Evolutionary conservation across 1,284 basidiomycete species (phyloP), one percentile per base, ranked within the genome.

Genomic region (Fomitopsis betulina): DNA sequence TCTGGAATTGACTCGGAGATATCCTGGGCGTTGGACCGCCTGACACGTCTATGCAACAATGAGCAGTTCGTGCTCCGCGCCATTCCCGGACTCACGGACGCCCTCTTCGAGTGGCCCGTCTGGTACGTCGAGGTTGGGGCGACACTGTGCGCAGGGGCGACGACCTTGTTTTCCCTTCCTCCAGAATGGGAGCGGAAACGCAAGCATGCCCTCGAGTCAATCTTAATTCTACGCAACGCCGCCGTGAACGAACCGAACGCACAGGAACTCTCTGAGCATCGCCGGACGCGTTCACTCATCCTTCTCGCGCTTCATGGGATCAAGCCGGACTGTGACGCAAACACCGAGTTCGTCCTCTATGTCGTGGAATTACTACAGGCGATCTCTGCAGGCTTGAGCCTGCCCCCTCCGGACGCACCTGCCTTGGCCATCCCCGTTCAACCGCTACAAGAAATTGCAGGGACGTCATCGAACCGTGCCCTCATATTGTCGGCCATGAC

Each of bases 61-160:
- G 90, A 93, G 56, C 77, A 85, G 55, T 91, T 93, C 69, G 70
- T 81, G 55, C 77, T 95, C 57, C 77, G 76, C 54, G 76, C 77
- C 43, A 84, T 91, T 52, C 88, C 89, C 0, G 90, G 90, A 4
- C 76, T 94, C 39, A 82, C 87, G 27, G 89, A 93, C 64, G 87
- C 85, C 6, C 77, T 95, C 19, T 87, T 93, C 65, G 86, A 89
- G 65, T 89, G 89, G 86, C 87, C 92, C 12, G 83, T 88, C 63
- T 91, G 88, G 88, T 91, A 85, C 65, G 77, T 79, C 53, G 73
- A 68, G 1, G 79, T 83, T 63, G 85, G 84, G 8, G 74, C 79
- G 65, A 75, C 77, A 60, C 70, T 73, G 35, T 70, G 71, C 38
- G 72, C 73, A 40, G 75, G 79, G 45, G 65, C 68, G 15, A 62